Evolutionary conservation across 2,329 filamentous ascomycete genomes (phyloP).

Genomic region (Calycina marina): DNA sequence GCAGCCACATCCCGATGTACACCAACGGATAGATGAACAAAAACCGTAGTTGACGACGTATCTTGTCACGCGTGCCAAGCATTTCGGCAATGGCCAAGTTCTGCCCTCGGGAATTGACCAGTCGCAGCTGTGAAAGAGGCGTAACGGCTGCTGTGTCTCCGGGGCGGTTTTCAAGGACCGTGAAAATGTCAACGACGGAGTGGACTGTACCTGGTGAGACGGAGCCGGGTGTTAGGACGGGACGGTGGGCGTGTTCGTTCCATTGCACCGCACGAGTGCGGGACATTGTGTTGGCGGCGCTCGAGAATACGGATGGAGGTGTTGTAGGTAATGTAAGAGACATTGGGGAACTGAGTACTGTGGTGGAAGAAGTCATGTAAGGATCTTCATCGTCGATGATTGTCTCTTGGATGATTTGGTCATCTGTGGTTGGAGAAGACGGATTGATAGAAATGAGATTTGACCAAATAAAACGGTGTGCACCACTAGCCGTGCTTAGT

Average conservation of each 20-base stretch:
- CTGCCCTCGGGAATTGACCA: slow-evolving; percentile 16
- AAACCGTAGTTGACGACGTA: slow-evolving; percentile 53
- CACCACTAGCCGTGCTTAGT: slow-evolving; percentile 5
- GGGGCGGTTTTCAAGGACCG: slow-evolving; percentile 9
- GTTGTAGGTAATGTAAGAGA: slow-evolving; percentile 3
- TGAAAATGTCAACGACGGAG: slow-evolving; percentile 13
- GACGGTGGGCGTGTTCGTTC: slow-evolving; percentile 10
- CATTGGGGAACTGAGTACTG: slow-evolving; percentile 10
- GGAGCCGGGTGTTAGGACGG: slow-evolving; percentile 7
- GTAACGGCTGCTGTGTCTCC: slow-evolving; percentile 3
- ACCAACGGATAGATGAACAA: slow-evolving; percentile 65
- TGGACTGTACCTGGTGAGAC: slow-evolving; percentile 7
- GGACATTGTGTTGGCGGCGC: slow-evolving; percentile 1
- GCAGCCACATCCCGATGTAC: slow-evolving; percentile 58
- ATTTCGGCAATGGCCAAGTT: slow-evolving; percentile 22
- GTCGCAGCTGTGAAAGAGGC: slow-evolving; percentile 12
- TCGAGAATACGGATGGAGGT: not conserved
- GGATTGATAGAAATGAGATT: slow-evolving; percentile 13
- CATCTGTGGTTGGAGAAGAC: slow-evolving; percentile 1
- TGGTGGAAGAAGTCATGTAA: slow-evolving; percentile 3
- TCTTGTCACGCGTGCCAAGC: slow-evolving; percentile 33
- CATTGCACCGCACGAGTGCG: slow-evolving; percentile 12
- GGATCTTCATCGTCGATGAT: slow-evolving; percentile 11
- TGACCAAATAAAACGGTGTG: slow-evolving; percentile 19
- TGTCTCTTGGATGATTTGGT: too few relatives aligned